Percentiles rank a stretch among this genome's conserved stretches.
phyloP scores from a whole-genome alignment of 202 grass and related monocot species.

The Sporobolus alterniflorus region DNA sequence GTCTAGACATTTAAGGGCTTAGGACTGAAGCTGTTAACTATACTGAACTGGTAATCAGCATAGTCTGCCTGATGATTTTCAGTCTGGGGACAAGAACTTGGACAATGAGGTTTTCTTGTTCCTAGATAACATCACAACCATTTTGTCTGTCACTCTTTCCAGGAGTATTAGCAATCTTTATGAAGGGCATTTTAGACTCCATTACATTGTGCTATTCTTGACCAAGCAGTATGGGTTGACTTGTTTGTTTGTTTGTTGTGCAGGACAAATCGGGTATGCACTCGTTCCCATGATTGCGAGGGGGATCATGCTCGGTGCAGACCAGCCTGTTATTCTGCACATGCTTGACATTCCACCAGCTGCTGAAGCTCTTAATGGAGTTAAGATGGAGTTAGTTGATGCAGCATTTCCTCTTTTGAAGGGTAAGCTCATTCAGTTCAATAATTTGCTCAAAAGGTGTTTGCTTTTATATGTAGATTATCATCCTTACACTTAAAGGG shows the following conservation, averaged over 20 bases:
- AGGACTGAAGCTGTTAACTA: too few species aligned
- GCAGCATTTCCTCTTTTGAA: slow-evolving; percentile 98
- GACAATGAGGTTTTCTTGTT: too few species aligned
- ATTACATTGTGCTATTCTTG: background rate
- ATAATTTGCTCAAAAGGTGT: background rate
- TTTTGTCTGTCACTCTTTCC: background rate
- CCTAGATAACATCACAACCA: too few species aligned
- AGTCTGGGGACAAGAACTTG: too few species aligned
- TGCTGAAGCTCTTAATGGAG: slow-evolving; percentile 87
- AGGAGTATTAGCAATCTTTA: background rate
- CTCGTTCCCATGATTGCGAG: slow-evolving; percentile 98
- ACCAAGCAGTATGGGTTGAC: background rate
- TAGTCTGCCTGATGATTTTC: too few species aligned
- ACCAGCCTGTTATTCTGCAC: slow-evolving; percentile 98
- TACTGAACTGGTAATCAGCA: too few species aligned
- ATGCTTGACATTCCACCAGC: slow-evolving; percentile 95
- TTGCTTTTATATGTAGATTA: background rate
- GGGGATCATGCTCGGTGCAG: slow-evolving; percentile 85
- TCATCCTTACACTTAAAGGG: too few species aligned
- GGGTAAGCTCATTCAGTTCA: slow-evolving; percentile 43
- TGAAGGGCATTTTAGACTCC: background rate
- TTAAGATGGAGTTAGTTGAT: slow-evolving; percentile 99
- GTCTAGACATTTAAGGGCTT: too few species aligned
- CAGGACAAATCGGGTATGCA: slow-evolving; percentile 99
- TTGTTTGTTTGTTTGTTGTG: slow-evolving; percentile 20